Evolutionary conservation across 352 stramenopile genomes (phyloP), one percentile per base, ranked within the genome.

Genomic region (Phytophthora europaea): DNA sequence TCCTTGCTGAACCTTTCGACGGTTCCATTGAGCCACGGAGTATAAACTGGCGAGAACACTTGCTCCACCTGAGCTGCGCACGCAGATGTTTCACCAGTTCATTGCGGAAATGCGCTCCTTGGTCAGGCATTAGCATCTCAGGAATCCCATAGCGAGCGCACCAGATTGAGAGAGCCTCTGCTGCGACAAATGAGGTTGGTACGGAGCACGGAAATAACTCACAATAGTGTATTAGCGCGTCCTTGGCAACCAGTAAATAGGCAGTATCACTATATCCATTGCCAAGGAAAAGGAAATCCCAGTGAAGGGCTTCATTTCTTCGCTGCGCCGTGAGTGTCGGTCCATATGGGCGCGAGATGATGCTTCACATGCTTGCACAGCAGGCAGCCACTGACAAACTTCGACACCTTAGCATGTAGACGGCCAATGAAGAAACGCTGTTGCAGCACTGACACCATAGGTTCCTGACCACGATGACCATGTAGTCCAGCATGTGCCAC

Each of bases 101-200:
- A 43, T 75, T 78, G 4, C 23, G 40, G 23, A 75, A 78, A 59
- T 78, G 65, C 2, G 15, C 55, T 22, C 52, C 66, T 57, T 75
- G 67, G 20, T 78, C 65, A 1, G 72, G 69, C 6, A 67, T 8
- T 0, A 78, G 23, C 15, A 31, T 57, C 8, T 69, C 33, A 1
- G 60, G 60, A 4, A 53, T 26, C 7, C 72, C 72, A 59, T 58
- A 74, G 10, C 55, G 34, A 0, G 31, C 28, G 15, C 22, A 64
- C 51, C 70, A 70, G 18, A 55, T 33, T 1, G 50, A 15, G 3
- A 73, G 47, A 6, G 26, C 56, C 6, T 54, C 70, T 8, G 70
- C 65, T 26, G 70, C 65, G 0, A 73, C 52, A 22, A 38, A 57
- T 4, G 56, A 20, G 1, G 43, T 73, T 5, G 58, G 43, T 20